Evolutionary conservation across 345 rosid species (phyloP).

Genomic region (Eucalyptus marginata): DNA sequence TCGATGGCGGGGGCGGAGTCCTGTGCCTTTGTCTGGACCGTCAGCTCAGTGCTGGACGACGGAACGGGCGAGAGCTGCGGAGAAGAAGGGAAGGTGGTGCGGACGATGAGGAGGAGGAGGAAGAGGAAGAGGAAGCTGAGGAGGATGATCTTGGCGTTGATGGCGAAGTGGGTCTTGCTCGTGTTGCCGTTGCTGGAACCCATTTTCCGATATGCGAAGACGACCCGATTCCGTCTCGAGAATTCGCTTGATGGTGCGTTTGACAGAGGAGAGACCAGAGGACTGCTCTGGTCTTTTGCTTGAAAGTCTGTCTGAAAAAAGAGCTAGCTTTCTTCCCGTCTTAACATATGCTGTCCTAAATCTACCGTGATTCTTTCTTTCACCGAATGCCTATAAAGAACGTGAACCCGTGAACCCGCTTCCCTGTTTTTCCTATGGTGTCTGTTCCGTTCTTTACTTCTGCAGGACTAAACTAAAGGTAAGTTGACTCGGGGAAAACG

Average conservation of each 20-base stretch:
- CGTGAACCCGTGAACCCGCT: not conserved
- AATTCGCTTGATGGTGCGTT: not conserved
- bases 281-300: not conserved
- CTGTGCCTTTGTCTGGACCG: not conserved
- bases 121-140: constrained; percentile 20
- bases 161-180: constrained; percentile 7
- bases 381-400: not conserved
- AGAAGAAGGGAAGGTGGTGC: constrained; percentile 29
- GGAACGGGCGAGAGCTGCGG: constrained; percentile 1
- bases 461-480: not conserved
- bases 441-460: not conserved
- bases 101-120: constrained; percentile 27
- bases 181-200: not conserved
- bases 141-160: constrained; percentile 23
- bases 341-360: not conserved
- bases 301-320: not conserved
- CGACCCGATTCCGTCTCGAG: not conserved
- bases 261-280: not conserved
- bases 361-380: not conserved
- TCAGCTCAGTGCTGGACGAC: not conserved
- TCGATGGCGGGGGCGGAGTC: not conserved
- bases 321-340: not conserved
- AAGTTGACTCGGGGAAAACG: not conserved
- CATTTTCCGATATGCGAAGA: not conserved
- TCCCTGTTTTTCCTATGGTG: not conserved